Base-by-base conservation (phyloP, 2,329 filamentous ascomycete species). In the Cladosporium oxysporum region DNA sequence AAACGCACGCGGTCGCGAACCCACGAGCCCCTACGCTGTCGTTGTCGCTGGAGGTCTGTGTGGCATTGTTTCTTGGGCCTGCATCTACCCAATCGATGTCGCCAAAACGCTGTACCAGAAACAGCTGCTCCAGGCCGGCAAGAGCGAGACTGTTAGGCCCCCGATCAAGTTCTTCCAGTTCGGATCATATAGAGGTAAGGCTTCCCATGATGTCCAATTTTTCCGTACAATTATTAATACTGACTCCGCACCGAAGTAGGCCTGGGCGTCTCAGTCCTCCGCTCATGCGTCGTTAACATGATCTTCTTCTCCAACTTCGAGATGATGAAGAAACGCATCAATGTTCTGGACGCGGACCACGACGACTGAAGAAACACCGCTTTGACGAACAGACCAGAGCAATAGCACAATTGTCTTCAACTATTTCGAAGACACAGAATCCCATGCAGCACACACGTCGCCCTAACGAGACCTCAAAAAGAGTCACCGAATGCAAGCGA, bases 221-320 rank as follows among this genome's bases (percentile, higher is more conserved):
- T 41, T 35, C 11, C 2, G 18, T 21, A 44, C 23, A 58, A 21
- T 14, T 31, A 59, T 26, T 28, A 29, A 65, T 35, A 44, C 29
- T 55, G 47, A 59, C 59, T 55, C 57, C 37, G 58, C 52, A 52
- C 50, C 50, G 33, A 37, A 47, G 18, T 64, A 82, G 81, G 82
- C 33, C 83, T 96, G 3, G 91, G 89, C 26, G 91, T 95, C 29
- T 93, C 91, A 44, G 93, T 95, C 88, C 85, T 87, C 70, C 88
- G 92, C 65, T 93, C 91, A 14, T 93, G 90, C 73, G 83, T 92
- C 62, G 88, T 95, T 71, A 96, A 96, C 76, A 91, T 91, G 70
- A 91, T 96, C 73, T 96, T 96, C 83, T 96, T 96, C 80, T 93
- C 91, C 52, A 90, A 89, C 47, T 96, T 95, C 76, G 92, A 96